These are phyloP conservation scores for Lepiota venenata DNA, from an alignment of 768 basidiomycete species.

Conservation along the genomic window DNA sequence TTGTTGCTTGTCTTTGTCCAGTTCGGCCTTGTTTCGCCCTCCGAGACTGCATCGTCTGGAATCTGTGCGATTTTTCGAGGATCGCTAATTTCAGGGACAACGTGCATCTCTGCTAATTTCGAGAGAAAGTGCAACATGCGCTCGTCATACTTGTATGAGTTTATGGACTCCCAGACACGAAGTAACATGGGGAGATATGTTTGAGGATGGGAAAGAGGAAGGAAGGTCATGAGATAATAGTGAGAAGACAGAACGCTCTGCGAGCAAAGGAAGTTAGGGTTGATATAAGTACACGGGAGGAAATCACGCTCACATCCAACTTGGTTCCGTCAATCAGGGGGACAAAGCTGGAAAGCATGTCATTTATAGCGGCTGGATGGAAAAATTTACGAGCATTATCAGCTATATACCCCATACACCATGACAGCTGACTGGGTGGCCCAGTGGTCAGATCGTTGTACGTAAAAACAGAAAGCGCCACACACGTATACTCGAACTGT, in stretches of 20 bases:
- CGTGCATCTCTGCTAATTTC: slow-evolving; percentile 74
- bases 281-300: background rate
- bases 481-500: slow-evolving; percentile 77
- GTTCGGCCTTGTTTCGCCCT: slow-evolving; percentile 55
- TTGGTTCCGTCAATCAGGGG: slow-evolving; percentile 73
- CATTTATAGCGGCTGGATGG: slow-evolving; percentile 80
- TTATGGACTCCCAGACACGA: slow-evolving; percentile 84
- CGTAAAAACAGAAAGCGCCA: slow-evolving; percentile 8
- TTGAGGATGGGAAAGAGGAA: slow-evolving; percentile 83
- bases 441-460: slow-evolving; percentile 7
- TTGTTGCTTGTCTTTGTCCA: slow-evolving; percentile 45
- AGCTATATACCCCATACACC: slow-evolving; percentile 73
- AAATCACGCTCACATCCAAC: slow-evolving; percentile 54
- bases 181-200: slow-evolving; percentile 81
- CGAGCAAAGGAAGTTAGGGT: slow-evolving; percentile 13
- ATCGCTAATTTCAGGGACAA: slow-evolving; percentile 73
- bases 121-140: slow-evolving; percentile 84
- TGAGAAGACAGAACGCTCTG: slow-evolving; percentile 78
- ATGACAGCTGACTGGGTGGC: slow-evolving; percentile 58
- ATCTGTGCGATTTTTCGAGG: slow-evolving; percentile 63
- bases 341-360: slow-evolving; percentile 86
- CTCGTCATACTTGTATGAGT: slow-evolving; percentile 88
- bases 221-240: slow-evolving; percentile 82
- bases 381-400: slow-evolving; percentile 76
- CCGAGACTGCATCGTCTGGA: slow-evolving; percentile 66